phyloP scores from a whole-genome alignment of 129 eudicot species.

The Calendula officinalis region DNA sequence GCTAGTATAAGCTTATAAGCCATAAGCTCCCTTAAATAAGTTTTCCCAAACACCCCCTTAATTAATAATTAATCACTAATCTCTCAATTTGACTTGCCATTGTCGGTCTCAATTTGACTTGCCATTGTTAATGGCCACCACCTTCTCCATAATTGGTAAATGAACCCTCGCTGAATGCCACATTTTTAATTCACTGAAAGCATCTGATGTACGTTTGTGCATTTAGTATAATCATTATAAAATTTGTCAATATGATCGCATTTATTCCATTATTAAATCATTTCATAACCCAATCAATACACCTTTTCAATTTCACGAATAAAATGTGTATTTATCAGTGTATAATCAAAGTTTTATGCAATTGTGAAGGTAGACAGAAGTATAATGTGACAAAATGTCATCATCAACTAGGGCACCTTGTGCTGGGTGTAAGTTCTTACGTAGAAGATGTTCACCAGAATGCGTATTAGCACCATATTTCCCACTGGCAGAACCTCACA shows the following conservation, averaged over 20 bases:
- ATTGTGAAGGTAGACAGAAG: not conserved
- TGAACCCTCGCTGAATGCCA: conserved; percentile 44
- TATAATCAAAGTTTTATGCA: not conserved
- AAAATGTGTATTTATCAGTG: not conserved
- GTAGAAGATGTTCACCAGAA: conserved; percentile 60
- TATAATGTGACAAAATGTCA: conserved; percentile 19
- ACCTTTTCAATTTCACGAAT: not conserved
- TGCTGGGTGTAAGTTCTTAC: conserved; percentile 67
- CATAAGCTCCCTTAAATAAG: too few species aligned
- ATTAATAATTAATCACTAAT: not conserved
- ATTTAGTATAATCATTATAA: conserved; percentile 1
- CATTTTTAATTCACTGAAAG: conserved; percentile 16
- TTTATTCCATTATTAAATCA: not conserved
- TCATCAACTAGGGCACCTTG: conserved; percentile 65
- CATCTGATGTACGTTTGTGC: conserved; percentile 8
- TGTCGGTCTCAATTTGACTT: conserved; percentile 12
- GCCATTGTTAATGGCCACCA: not conserved
- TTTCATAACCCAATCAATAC: conserved; percentile 30
- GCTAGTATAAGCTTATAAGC: too few species aligned
- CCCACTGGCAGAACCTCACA: conserved; percentile 69
- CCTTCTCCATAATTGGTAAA: conserved; percentile 34
- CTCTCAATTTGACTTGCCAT: conserved; percentile 14
- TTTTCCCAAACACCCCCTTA: too few species aligned
- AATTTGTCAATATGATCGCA: conserved; percentile 13
- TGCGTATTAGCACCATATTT: conserved; percentile 77